Base-by-base conservation (phyloP, 352 stramenopile genomes). In the Pythium monospermum region DNA sequence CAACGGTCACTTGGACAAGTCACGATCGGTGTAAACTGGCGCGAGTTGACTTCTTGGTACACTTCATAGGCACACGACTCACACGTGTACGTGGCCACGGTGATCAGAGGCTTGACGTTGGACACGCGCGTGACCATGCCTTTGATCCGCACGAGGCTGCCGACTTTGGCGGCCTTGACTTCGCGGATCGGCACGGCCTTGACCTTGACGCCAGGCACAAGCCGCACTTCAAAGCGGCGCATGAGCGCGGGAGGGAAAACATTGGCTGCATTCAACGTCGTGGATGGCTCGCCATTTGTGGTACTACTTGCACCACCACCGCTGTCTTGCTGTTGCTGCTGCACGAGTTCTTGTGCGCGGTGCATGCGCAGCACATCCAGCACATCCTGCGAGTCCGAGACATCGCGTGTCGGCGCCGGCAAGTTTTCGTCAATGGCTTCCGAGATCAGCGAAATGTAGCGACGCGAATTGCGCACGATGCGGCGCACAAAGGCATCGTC, bases 121-220 rank as follows among this genome's bases (percentile, higher is more conserved):
- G 95, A 98, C 0, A 98, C 87, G n/a, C 96, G 83, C 1, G 97
- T 99, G 27, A 99, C 94, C 85, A 99, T 99, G 21, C 95, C 97
- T 27, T 95, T 88, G 40, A 99, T 92, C 1, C 87, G 93, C 11
- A 99, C 96, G 4, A 99, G 75, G 36, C 83, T 83, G 15, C 97
- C 97, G 31, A 99, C 97, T 36, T 98, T 88, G 18, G 66, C 66
- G 0, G 96, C 96, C 19, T 93, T 89, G 13, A 99, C 87, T n/a
- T 98, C 76, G 46, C 96, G 91, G 28, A 99, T 87, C 2, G 90
- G 90, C 15, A 92, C 71, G 6, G 89, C 83, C 55, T 85, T 93
- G n/a, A 71, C 66, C 71, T 95, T 95, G 28, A 94, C 79, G 3
- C 78, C 80, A 12, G 83, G 83, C 19, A 94, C 67, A 38, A 94